A percentile compares a stretch with the other conserved stretches of the same genome.
phyloP scores from a whole-genome alignment of 192 early-diverging fungal species.

The Lobulomyces angularis region DNA sequence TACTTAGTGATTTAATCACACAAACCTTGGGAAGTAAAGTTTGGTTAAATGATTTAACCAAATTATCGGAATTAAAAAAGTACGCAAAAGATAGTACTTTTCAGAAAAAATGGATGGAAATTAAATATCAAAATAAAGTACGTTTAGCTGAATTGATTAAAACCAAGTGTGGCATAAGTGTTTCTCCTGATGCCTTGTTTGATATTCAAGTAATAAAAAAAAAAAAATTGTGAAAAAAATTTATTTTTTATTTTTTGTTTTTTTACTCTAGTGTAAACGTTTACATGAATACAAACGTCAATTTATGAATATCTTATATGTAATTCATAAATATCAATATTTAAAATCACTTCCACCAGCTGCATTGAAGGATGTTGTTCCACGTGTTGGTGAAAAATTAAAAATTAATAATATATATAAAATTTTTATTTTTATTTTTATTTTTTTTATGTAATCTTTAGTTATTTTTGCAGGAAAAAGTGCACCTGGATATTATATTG shows the following conservation, averaged over 20 bases:
- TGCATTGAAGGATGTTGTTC: constrained; percentile 54
- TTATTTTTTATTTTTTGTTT: constrained; percentile 5
- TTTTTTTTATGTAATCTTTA: constrained; percentile 6
- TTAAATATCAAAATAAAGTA: constrained; percentile 86
- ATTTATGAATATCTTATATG: constrained; percentile 94
- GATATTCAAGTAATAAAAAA: constrained; percentile 70
- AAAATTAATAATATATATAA: neutral
- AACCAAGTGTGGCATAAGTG: constrained; percentile 50
- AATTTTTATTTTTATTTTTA: neutral
- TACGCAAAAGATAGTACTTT: constrained; percentile 55
- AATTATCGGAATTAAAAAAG: constrained; percentile 51
- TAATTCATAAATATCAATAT: constrained; percentile 83
- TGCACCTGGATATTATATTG: constrained; percentile 96
- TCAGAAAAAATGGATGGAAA: constrained; percentile 73
- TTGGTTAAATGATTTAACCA: constrained; percentile 60
- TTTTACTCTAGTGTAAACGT: constrained; percentile 66
- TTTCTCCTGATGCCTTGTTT: constrained; percentile 81
- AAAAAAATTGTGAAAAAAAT: constrained; percentile 8
- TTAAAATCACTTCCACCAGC: constrained; percentile 67
- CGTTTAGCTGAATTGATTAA: constrained; percentile 79
- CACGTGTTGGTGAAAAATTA: constrained; percentile 50
- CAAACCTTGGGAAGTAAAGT: constrained; percentile 57
- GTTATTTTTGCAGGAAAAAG: constrained; percentile 95
- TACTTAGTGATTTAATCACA: constrained; percentile 68
- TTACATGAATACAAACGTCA: constrained; percentile 99